These are phyloP conservation scores for Trichoderma sp. DNA, from an alignment of 2,329 filamentous ascomycete genomes.

Conservation along the genomic window DNA sequence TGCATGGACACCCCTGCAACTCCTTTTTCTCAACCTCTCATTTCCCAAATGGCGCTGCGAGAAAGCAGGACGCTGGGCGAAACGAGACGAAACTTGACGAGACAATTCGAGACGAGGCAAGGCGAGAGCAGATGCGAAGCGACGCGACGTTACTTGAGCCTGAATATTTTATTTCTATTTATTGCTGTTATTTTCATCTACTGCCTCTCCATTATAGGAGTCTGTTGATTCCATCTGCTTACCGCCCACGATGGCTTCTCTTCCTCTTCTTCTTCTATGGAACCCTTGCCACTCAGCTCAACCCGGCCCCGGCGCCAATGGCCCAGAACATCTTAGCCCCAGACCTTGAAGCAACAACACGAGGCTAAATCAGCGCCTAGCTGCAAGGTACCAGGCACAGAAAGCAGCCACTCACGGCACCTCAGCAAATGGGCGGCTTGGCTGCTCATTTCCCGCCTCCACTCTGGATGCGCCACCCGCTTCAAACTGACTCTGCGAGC, in stretches of 20 bases:
- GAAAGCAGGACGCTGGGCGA: not conserved
- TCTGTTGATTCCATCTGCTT: not conserved
- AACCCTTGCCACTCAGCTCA: not conserved
- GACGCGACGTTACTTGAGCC: not conserved
- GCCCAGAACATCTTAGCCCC: not conserved
- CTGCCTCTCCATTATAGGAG: not conserved
- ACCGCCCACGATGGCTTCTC: not conserved
- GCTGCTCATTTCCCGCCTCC: constrained; percentile 16
- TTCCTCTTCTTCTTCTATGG: not conserved
- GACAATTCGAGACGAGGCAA: not conserved
- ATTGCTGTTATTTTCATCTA: not conserved
- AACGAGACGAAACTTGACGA: not conserved
- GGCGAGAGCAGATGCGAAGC: not conserved
- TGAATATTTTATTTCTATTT: not conserved
- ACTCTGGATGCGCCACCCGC: constrained; percentile 3
- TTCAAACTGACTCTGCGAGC: not conserved
- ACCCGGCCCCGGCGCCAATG: not conserved
- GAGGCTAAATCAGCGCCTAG: constrained; percentile 1
- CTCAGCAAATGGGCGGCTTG: not conserved
- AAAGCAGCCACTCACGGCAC: not conserved
- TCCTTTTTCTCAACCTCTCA: constrained; percentile 25
- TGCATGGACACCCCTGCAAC: constrained; percentile 12
- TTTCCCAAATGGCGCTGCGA: constrained; percentile 17
- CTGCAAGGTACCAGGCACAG: constrained; percentile 20
- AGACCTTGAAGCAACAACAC: constrained; percentile 3